Evolutionary conservation across 148 eudicot species (phyloP), one percentile per base, ranked within the genome.

Genomic region (Talinum fruticosum): DNA sequence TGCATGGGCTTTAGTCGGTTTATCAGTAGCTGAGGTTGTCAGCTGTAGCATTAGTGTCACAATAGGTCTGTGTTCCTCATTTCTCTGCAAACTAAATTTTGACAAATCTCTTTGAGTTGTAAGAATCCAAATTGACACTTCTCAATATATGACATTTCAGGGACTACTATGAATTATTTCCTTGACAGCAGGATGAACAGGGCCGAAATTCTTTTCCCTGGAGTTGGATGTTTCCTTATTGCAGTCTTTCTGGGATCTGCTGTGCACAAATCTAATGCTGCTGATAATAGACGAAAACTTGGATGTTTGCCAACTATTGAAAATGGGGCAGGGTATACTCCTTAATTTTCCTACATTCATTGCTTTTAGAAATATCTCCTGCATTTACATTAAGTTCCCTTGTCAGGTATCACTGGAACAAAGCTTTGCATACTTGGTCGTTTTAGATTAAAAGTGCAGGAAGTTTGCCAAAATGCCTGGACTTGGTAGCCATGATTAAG

Each of bases 131-230:
- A 28, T 28, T 68, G 54, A 61, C 18, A 30, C 4, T 57, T 75
- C 24, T 79, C 21, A 13, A 69, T 80, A 66, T 74, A 10, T 41
- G 47, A 14, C 13, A 7, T 38, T 28, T 14, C 92, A 94, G 98
- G 98, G 65, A 94, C 94, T 18, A 89, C 91, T 29, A 15, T 89
- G 73, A 94, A 94, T 83, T 94, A 94, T 83, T 94, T 92, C 74
- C 85, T 94, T 67, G 98, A 94, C 74, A 84, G 78, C 75, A 94
- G 84, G 82, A 94, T 94, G 67, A 94, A 94, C 79, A 91, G 82
- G 49, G 98, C 98, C 30, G 89, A 82, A 83, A 86, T 91, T 79
- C 90, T 94, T 65, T 94, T 94, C 80, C 80, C 98, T 71, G 98
- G 97, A 26, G 98, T 90, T 62, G 94, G 83, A 15, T 94, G 97